Evolutionary conservation across 1,139 yeast species (phyloP).

Genomic region (Saccharomycopsis crataegensis): DNA sequence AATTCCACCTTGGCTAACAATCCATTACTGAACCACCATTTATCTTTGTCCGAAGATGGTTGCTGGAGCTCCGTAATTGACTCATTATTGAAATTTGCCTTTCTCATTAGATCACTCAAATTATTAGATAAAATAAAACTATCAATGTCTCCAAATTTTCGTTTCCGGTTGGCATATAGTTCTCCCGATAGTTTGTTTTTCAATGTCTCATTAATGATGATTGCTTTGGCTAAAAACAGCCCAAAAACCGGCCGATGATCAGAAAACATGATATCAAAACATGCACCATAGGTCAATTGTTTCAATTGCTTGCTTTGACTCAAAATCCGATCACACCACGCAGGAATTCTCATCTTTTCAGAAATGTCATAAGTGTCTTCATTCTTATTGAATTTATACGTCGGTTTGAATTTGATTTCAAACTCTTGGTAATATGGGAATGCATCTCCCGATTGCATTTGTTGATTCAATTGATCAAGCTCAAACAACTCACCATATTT

Average conservation of each 20-base stretch:
- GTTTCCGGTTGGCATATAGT: conserved; percentile 44
- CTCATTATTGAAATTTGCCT: background rate
- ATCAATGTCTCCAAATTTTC: conserved; percentile 36
- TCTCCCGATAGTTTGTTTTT: conserved; percentile 51
- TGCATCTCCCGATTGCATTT: conserved; percentile 79
- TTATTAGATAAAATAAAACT: conserved; percentile 32
- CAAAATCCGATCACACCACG: conserved; percentile 90
- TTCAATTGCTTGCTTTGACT: conserved; percentile 45
- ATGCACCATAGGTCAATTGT: conserved; percentile 60
- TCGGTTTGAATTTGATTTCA: conserved; percentile 73
- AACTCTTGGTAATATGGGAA: conserved; percentile 83
- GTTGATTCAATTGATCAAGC: conserved; percentile 74
- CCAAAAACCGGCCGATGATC: conserved; percentile 95
- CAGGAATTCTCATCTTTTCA: conserved; percentile 87
- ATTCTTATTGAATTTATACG: conserved; percentile 90
- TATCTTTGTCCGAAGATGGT: conserved; percentile 72
- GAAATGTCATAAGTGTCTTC: conserved; percentile 79
- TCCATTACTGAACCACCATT: conserved; percentile 92
- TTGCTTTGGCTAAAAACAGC: conserved; percentile 57
- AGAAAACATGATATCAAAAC: conserved; percentile 58
- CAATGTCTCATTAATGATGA: conserved; percentile 58
- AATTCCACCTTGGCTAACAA: conserved; percentile 61
- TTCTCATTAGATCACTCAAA: background rate
- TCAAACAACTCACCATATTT: conserved; percentile 49
- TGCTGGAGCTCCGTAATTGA: conserved; percentile 50